These are phyloP conservation scores for Thelonectria discophora DNA, from an alignment of 2,329 filamentous ascomycete species.

Conservation along the genomic window DNA sequence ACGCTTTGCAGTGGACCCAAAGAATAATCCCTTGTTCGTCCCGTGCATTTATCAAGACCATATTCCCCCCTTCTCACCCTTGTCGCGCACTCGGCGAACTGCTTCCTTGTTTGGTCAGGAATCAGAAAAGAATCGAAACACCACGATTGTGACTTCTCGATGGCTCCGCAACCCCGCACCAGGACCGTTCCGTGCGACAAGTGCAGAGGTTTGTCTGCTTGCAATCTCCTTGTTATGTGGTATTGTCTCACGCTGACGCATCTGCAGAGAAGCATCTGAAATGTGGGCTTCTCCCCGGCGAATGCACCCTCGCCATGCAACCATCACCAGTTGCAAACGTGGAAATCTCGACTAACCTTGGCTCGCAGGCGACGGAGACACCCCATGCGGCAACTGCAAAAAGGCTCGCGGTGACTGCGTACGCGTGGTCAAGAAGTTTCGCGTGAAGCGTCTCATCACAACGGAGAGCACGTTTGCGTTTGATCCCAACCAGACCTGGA, in stretches of 20 bases:
- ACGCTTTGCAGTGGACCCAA: not conserved
- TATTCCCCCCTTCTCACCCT: not conserved
- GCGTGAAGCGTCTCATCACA: conserved; percentile 28
- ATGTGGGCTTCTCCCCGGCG: conserved; percentile 15
- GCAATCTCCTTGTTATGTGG: not conserved
- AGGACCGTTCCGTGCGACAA: conserved; percentile 30
- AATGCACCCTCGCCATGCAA: not conserved
- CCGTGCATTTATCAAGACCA: conserved; percentile 9
- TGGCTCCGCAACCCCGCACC: conserved; percentile 28
- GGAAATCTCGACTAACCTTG: not conserved
- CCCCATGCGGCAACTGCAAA: conserved; percentile 27
- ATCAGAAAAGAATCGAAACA: not conserved
- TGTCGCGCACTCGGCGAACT: conserved; percentile 24
- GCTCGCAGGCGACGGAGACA: conserved; percentile 22
- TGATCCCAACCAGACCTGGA: conserved; percentile 30
- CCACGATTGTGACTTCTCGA: not conserved
- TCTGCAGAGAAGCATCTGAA: conserved; percentile 29
- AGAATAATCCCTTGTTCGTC: not conserved
- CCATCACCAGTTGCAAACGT: not conserved
- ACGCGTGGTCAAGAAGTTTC: conserved; percentile 20
- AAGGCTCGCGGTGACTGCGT: conserved; percentile 15
- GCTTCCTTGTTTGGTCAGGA: conserved; percentile 18
- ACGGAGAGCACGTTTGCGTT: conserved; percentile 26
- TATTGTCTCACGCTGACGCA: not conserved
- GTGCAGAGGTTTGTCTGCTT: conserved; percentile 24